Base-by-base conservation (phyloP, 495 filamentous ascomycete genomes). In the Aspergillus heteromorphus region DNA sequence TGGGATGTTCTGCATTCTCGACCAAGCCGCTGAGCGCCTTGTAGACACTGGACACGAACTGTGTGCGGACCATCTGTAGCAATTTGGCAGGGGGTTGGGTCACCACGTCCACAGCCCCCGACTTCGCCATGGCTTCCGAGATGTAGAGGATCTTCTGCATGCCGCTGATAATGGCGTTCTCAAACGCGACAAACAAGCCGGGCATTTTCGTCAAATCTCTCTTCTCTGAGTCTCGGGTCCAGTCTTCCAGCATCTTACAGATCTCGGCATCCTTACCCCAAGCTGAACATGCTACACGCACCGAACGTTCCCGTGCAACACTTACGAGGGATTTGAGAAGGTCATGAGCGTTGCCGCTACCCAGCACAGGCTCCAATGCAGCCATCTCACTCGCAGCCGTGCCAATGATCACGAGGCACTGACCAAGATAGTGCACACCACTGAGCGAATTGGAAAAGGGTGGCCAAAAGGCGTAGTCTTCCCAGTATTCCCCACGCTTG, bases 121-220 rank as follows among this genome's bases (percentile, higher is more conserved):
- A 72, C 70, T 85, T 90, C 30, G 74, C 74, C 72, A 81, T 84
- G 30, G 88, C 87, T 49, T 96, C 92, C 6, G 86, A 87, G 34
- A 98, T 83, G 68, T 96, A 98, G 11, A 96, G 79, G 47, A 98
- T 91, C 72, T 87, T 93, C 66, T 97, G 95, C 85, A 96, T 87
- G 16, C 88, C 88, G 2, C 71, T 69, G 21, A 97, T 76, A 42
- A 97, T 72, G 6, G 83, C 79, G 40, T 80, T 85, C 61, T 97
- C 89, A 61, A 93, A 95, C 0, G 83, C 79, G 29, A 85, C 71
- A 65, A 97, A 95, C 52, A 87, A 78, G 4, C 81, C 73, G 0
- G 95, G 92, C 89, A 98, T 92, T 58, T 85, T 88, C 1, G 93
- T 98, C 43, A 95, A 71, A 69, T 96, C 92, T 21, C 82, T 78